phyloP scores from a whole-genome alignment of 176 grass and related monocot species.

The Luzula sylvatica region DNA sequence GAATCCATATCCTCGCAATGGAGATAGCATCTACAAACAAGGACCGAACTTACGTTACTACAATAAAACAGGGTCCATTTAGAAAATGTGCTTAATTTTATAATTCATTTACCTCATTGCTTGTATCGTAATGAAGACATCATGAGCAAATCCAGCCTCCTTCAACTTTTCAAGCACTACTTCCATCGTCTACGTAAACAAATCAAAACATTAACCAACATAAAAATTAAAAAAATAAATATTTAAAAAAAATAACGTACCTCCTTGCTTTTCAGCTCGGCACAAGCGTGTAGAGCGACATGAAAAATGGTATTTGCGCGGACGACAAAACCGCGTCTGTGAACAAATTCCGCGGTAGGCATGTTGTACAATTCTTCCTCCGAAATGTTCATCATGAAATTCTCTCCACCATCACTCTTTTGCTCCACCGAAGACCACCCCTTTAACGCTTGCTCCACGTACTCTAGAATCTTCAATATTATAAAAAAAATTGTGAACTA shows the following conservation, averaged over 20 bases:
- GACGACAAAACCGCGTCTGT: constrained; percentile 58
- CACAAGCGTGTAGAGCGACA: constrained; percentile 86
- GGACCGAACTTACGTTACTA: constrained; percentile 1
- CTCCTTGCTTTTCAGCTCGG: constrained; percentile 83
- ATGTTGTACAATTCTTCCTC: constrained; percentile 96
- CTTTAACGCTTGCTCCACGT: constrained; percentile 78
- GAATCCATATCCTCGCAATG: constrained; percentile 83
- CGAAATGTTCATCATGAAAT: constrained; percentile 97
- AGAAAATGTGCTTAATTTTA: background rate
- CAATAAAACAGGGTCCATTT: background rate
- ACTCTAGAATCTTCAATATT: constrained; percentile 71
- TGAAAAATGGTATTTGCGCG: constrained; percentile 77
- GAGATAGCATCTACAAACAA: constrained; percentile 57
- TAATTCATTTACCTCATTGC: constrained; percentile 54
- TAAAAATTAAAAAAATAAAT: background rate
- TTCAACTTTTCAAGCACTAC: constrained; percentile 81
- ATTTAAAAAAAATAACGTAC: constrained; percentile 22
- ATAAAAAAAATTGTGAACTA: constrained; percentile 3
- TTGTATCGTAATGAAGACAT: constrained; percentile 74
- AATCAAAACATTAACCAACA: background rate
- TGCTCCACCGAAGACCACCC: constrained; percentile 84
- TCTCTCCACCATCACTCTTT: constrained; percentile 64
- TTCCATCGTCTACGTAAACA: constrained; percentile 56
- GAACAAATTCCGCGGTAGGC: constrained; percentile 77
- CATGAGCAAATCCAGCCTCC: constrained; percentile 53